A percentile compares a stretch with the other conserved stretches of the same genome.
Evolutionary conservation across 2,329 filamentous ascomycete genomes (phyloP).

Genomic region (Trichoderma breve): DNA sequence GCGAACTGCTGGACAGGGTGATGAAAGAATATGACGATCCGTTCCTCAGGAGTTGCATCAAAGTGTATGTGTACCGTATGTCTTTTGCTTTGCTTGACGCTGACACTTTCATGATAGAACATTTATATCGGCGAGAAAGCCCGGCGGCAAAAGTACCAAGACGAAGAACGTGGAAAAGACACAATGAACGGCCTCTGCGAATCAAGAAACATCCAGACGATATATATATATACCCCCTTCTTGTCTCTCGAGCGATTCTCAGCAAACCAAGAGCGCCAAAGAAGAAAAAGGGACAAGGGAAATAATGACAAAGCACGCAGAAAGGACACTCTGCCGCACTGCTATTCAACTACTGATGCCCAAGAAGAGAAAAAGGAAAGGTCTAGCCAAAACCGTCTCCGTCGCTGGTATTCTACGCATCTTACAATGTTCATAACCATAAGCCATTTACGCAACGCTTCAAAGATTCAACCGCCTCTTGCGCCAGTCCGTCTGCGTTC

Average conservation of each 20-base stretch:
- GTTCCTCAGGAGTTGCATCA: slow-evolving; percentile 29
- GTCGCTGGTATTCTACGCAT: slow-evolving; percentile 9
- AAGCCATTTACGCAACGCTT: slow-evolving; percentile 22
- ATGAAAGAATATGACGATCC: slow-evolving; percentile 33
- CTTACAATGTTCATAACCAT: slow-evolving; percentile 13
- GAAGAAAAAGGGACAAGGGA: background rate
- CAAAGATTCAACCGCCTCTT: background rate
- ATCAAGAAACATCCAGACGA: background rate
- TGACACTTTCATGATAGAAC: slow-evolving; percentile 23
- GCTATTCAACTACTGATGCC: background rate
- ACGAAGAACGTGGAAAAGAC: background rate
- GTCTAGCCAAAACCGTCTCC: background rate
- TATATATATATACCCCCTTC: background rate
- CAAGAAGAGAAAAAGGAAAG: background rate
- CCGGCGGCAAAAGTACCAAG: slow-evolving; percentile 4
- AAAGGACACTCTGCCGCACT: background rate
- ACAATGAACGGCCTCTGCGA: background rate
- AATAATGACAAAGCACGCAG: background rate
- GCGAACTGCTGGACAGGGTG: slow-evolving; percentile 34
- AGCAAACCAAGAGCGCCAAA: background rate
- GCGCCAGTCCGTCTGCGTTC: background rate
- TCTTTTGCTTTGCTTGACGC: background rate
- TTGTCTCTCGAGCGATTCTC: background rate
- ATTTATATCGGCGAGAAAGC: slow-evolving; percentile 36
- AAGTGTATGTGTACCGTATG: slow-evolving; percentile 30